Base-by-base conservation (phyloP, 1,139 yeast genomes). In the Lodderomyces pseudojiufengensis region DNA sequence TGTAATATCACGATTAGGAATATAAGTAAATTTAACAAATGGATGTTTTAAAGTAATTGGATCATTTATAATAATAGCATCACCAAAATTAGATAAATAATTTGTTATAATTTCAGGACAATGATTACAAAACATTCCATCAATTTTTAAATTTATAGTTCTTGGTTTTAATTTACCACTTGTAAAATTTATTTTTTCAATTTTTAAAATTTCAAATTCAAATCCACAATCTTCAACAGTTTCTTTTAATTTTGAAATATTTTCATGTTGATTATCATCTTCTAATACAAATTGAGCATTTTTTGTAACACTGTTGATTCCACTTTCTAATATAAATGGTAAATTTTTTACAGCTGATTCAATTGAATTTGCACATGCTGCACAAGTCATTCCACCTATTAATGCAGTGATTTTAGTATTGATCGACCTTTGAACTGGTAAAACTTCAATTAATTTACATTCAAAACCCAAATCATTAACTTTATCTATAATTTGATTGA, bases 371-470 rank as follows among this genome's bases (percentile, higher is more conserved):
- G 78, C 77, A 54, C 94, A 84, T 0, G 87, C 77, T 5, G 84
- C 78, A 59, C 92, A 84, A 0, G 88, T 78, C 57, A 84, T 82
- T 4, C 92, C 92, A 3, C 82, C 84, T 34, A 84, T 75, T 0
- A 77, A 59, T 2, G 86, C 87, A 7, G 68, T 63, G 6, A 81
- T 72, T 47, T 70, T 73, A 43, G 67, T 71, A 41, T 66, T 69
- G 9, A 62, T 52, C 2, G 75, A 60, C 30, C 73, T 61, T 27
- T 67, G 69, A 3, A 80, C 70, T 0, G 87, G 88, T 21, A 78
- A 51, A 3, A 82, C 63, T 45, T 82, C 88, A 3, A 77, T 53
- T 13, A 83, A 57, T 16, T 67, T 70, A 36, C 82, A 74, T 9
- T 71, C 73, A 48, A 73, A 81, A 0, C 90, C 88, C 2, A 66